Evolutionary conservation across 345 rosid species (phyloP), one percentile per base, ranked within the genome.

Genomic region (Arabidopsis arenosa): DNA sequence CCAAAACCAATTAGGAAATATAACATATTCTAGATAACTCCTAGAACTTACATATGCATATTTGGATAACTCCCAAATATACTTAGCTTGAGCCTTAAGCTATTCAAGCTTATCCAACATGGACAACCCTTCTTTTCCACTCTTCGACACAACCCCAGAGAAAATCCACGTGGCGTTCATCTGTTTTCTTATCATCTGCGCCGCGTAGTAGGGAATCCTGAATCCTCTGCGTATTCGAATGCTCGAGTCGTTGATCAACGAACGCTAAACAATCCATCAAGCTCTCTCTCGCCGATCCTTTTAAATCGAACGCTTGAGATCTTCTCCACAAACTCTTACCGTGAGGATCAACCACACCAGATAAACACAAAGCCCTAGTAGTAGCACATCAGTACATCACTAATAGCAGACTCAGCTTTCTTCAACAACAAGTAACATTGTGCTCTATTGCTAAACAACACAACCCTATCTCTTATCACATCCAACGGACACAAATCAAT

Each of bases 321-420:
- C 98, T 80, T 84, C 98, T 88, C 96, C 98, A 93, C 77, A 93
- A 77, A 81, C 98, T 91, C 86, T 84, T 93, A 67, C 75, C 72
- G 33, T 91, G 97, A 5, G 83, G 84, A 45, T 68, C 78, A 47
- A 17, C 64, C 4, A 61, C 48, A 66, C 72, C 63, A 17, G 88
- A 87, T 37, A 91, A 74, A 55, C 91, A 83, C 76, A 91, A 44
- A 68, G 98, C 96, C 75, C 91, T 84, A 3, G 97, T 89, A 7
- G 97, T 18, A 18, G 21, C 21, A 18, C 21, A 18, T 18, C 21
- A 18, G 21, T 18, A 18, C 69, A 79, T 93, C 98, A 66, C 97
- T 88, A 54, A 91, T 81, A 40, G 90, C 97, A 0, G 73, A 78
- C 18, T 81, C 91, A 47, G 89, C 79, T 64, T 86, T 66, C 68